A percentile compares a stretch with the other conserved stretches of the same genome.
These are phyloP conservation scores for Leccinum aurantiacum DNA, from an alignment of 768 basidiomycete genomes.

Conservation along the genomic window DNA sequence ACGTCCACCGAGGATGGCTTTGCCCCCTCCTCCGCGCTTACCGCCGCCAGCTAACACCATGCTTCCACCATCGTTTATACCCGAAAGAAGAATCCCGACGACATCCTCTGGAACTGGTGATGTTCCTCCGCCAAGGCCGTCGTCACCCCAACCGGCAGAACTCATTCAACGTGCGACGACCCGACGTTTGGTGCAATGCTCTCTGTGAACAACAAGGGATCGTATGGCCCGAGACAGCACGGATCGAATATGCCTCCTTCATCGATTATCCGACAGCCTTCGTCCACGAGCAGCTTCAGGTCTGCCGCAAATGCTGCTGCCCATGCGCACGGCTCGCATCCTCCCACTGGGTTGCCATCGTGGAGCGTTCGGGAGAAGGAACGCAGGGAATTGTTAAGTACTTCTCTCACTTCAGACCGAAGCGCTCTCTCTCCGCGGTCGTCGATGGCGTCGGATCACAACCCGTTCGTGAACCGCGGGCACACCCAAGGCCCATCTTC, in stretches of 20 bases:
- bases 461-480: conserved; percentile 45
- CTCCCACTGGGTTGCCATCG: conserved; percentile 45
- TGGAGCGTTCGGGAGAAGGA: conserved; percentile 53
- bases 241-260: conserved; percentile 78
- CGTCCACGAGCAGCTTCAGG: conserved; percentile 82
- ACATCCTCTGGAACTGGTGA: conserved; percentile 50
- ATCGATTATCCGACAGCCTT: conserved; percentile 62
- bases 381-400: conserved; percentile 59
- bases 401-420: conserved; percentile 69
- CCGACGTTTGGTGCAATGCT: conserved; percentile 72
- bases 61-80: conserved; percentile 76
- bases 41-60: conserved; percentile 72
- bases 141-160: conserved; percentile 90
- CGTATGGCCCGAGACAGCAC: conserved; percentile 54
- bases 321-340: conserved; percentile 47
- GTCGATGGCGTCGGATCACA: conserved; percentile 79
- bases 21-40: conserved; percentile 75
- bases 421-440: conserved; percentile 72
- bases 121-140: conserved; percentile 79
- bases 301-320: conserved; percentile 65
- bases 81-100: conserved; percentile 57
- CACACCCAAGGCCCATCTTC: conserved; percentile 36
- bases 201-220: conserved; percentile 50
- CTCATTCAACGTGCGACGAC: conserved; percentile 88
- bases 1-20: conserved; percentile 79